A percentile compares a stretch with the other conserved stretches of the same genome.
These are phyloP conservation scores for Plasmodium knowlesi DNA, from an alignment of 169 alveolate genomes.

Conservation along the genomic window DNA sequence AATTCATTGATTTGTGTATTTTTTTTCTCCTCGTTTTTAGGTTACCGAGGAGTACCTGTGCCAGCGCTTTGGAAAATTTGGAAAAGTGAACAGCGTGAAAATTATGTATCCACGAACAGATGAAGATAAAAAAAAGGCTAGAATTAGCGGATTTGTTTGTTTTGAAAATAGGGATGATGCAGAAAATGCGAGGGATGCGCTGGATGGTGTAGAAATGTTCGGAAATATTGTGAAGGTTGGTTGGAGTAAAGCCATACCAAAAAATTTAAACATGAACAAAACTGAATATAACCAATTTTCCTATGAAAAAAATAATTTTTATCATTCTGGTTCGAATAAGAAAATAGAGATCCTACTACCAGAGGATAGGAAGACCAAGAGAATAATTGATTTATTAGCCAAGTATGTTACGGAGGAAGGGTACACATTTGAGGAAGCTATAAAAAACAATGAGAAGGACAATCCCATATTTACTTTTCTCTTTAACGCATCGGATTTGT, in stretches of 20 bases:
- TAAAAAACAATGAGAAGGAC: slow-evolving; percentile 49
- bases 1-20: neutral
- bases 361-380: slow-evolving; percentile 70
- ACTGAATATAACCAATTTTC: neutral
- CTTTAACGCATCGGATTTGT: slow-evolving; percentile 58
- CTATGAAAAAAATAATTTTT: slow-evolving; percentile 15
- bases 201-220: slow-evolving; percentile 83
- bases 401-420: slow-evolving; percentile 82
- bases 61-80: slow-evolving; percentile 86
- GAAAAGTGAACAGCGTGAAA: slow-evolving; percentile 88
- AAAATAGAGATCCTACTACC: slow-evolving; percentile 79
- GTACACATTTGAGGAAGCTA: slow-evolving; percentile 54
- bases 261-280: slow-evolving; percentile 4
- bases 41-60: slow-evolving; percentile 87
- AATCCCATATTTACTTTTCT: slow-evolving; percentile 51
- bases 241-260: slow-evolving; percentile 78
- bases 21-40: slow-evolving; percentile 28
- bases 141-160: slow-evolving; percentile 88
- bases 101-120: slow-evolving; percentile 89
- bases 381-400: slow-evolving; percentile 81
- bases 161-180: slow-evolving; percentile 84
- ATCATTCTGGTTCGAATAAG: slow-evolving; percentile 12
- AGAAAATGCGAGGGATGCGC: slow-evolving; percentile 86
- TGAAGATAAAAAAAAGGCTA: slow-evolving; percentile 84
- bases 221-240: slow-evolving; percentile 87